Base-by-base conservation (phyloP, 1,284 basidiomycete species). In the Grifola frondosa region DNA sequence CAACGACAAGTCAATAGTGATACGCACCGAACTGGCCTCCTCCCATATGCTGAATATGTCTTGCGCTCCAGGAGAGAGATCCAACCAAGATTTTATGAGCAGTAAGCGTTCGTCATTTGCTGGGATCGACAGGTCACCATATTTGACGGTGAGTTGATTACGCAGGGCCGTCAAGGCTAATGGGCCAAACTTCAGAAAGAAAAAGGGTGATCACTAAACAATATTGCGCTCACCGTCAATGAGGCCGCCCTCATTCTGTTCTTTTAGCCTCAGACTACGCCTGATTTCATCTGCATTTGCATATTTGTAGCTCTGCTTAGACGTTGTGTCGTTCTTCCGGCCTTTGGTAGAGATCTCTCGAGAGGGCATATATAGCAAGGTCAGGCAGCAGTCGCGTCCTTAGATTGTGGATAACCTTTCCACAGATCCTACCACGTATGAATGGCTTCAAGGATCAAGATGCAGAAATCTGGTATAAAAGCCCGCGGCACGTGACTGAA, bases 11-110 rank as follows among this genome's bases (percentile, higher is more conserved):
- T 37, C 1, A 22, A 38, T 30, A 12, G 42, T 17, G 20, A 40
- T 10, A 48, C 70, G 31, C 39, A 85, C 85, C 36, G 74, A 67
- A 35, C 65, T 72, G 2, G 67, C 46, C 11, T 53, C 61, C 43
- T 82, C 79, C 81, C 84, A 88, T 11, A 82, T 53, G 19, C 65
- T 58, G 54, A 91, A 85, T 3, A 89, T 34, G 44, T 85, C 80
- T 30, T 73, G 66, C 25, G 77, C 80, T 3, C 74, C 78, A 0
- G 78, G 70, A 19, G 71, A 73, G 6, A 56, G 60, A 24, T 77
- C 75, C 44, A 90, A 59, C 83, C 84, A 91, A 39, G 69, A 61
- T 48, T 78, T 77, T 0, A 71, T 74, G 3, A 89, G 67, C 2
- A 71, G 40, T 10, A 90, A 59, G 23, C 86, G 71, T 20, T 70